Evolutionary conservation across 352 stramenopile species (phyloP), one percentile per base, ranked within the genome.

Genomic region (Phytopythium aichiense): DNA sequence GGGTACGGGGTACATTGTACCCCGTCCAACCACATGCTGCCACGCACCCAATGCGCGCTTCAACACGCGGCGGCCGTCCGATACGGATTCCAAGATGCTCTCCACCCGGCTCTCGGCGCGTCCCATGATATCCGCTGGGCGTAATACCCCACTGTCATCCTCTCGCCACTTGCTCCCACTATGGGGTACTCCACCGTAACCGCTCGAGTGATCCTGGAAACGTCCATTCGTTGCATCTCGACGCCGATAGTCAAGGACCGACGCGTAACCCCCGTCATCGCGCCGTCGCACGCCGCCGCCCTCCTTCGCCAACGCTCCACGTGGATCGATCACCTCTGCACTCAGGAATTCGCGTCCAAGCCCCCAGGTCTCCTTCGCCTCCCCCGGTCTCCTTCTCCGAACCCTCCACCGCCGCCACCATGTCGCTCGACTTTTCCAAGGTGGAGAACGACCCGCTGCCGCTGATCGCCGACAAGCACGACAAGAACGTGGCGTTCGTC

Each of bases 391-490:
- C n/a, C n/a, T n/a, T n/a, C n/a, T n/a, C n/a, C 38, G 53, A 54
- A 3, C 4, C 9, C 49, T 20, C 33, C 23, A 25, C 20, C 6
- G 2, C 37, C 40, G 9, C 20, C n/a, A 75, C 42, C 56, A 89
- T 89, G 82, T 87, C 77, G 72, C 81, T 87, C 33, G 86, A 95
- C 73, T 95, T 91, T 73, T 88, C 81, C 68, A 92, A 95, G 72
- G 82, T 91, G 30, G 84, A 93, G 60, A 91, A 95, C 81, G 88
- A 93, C 73, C 86, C 86, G 7, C 63, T 95, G 70, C 80, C 81
- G 46, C 56, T 87, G 28, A 81, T 95, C 66, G 74, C 75, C 28
- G 81, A 89, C 55, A 90, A 91, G 65, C 67, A 83, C 70, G 83
- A 94, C 69, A 48, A 76, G 25, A 89, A 95, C 66, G 74, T 87